These are phyloP conservation scores for Teunomyces funiuensis DNA, from an alignment of 805 yeast genomes.

Conservation along the genomic window DNA sequence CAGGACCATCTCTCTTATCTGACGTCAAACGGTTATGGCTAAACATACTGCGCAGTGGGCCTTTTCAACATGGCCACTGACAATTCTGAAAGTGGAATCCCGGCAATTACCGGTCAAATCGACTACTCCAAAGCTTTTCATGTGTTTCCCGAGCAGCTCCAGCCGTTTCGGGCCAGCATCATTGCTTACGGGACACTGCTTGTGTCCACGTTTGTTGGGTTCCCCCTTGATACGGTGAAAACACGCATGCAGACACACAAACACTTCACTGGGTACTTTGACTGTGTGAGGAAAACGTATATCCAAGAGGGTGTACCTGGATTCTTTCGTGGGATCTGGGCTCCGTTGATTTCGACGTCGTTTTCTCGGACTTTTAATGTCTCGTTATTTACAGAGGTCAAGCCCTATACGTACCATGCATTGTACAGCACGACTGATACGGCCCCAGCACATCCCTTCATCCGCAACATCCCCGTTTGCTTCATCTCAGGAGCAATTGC, in stretches of 20 bases:
- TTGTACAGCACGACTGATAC: conserved; percentile 12
- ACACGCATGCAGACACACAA: conserved; percentile 82
- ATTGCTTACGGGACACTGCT: conserved; percentile 66
- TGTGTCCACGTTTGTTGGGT: conserved; percentile 68
- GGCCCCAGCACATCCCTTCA: conserved; percentile 40
- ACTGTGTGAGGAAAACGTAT: conserved; percentile 58
- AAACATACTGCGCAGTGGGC: background rate
- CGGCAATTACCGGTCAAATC: conserved; percentile 57
- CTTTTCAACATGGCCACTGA: background rate
- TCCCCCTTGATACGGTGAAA: conserved; percentile 83
- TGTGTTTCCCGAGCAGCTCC: conserved; percentile 45
- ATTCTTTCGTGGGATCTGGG: conserved; percentile 73
- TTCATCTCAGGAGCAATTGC: conserved; percentile 62
- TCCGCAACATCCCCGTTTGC: conserved; percentile 39
- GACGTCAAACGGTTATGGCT: background rate
- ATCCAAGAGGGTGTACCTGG: conserved; percentile 65
- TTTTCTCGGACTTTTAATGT: conserved; percentile 66
- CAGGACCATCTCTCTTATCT: conserved; percentile 1
- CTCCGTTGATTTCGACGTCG: conserved; percentile 69
- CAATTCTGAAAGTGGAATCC: conserved; percentile 1
- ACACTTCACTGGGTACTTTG: conserved; percentile 50
- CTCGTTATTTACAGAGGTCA: conserved; percentile 55
- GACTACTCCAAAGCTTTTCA: conserved; percentile 46
- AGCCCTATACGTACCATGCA: conserved; percentile 36
- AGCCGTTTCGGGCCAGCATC: conserved; percentile 56